A percentile compares a stretch with the other conserved stretches of the same genome.
Evolutionary conservation across 352 stramenopile species (phyloP).

Genomic region (Pythium brassicae): DNA sequence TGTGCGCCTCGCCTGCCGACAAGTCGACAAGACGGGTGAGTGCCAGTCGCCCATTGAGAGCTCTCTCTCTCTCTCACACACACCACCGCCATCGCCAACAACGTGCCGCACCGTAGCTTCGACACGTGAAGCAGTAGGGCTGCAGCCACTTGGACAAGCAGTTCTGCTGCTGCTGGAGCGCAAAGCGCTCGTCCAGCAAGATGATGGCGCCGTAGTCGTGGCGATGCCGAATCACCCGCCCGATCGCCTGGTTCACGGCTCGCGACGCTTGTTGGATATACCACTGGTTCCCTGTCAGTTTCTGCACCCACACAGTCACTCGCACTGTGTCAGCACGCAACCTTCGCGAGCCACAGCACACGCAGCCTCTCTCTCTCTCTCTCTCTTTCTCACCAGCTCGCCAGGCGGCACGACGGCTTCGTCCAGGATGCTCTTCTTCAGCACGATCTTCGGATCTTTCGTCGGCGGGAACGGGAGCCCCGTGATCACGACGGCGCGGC

Average conservation of each 20-base stretch:
- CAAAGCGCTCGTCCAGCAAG: slow-evolving; percentile 96
- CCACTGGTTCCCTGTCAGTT: slow-evolving; percentile 95
- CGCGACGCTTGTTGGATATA: slow-evolving; percentile 98
- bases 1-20: slow-evolving; percentile 65
- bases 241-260: slow-evolving; percentile 99
- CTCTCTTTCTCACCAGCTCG: slow-evolving; percentile 61
- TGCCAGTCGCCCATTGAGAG: neutral
- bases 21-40: neutral
- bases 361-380: neutral
- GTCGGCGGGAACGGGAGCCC: slow-evolving; percentile 97
- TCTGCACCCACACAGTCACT: slow-evolving; percentile 26
- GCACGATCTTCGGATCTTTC: slow-evolving; percentile 96
- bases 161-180: slow-evolving; percentile 82
- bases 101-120: slow-evolving; percentile 52
- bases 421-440: slow-evolving; percentile 97
- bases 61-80: too few species aligned
- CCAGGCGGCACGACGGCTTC: slow-evolving; percentile 51
- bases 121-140: slow-evolving; percentile 60
- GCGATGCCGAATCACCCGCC: slow-evolving; percentile 97
- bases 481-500: slow-evolving; percentile 97
- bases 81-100: neutral
- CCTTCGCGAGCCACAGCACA: neutral
- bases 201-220: slow-evolving; percentile 98
- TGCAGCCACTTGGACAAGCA: slow-evolving; percentile 96
- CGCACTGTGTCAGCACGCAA: neutral